phyloP scores from a whole-genome alignment of 768 basidiomycete species.

The Cyclocybe cylindracea region DNA sequence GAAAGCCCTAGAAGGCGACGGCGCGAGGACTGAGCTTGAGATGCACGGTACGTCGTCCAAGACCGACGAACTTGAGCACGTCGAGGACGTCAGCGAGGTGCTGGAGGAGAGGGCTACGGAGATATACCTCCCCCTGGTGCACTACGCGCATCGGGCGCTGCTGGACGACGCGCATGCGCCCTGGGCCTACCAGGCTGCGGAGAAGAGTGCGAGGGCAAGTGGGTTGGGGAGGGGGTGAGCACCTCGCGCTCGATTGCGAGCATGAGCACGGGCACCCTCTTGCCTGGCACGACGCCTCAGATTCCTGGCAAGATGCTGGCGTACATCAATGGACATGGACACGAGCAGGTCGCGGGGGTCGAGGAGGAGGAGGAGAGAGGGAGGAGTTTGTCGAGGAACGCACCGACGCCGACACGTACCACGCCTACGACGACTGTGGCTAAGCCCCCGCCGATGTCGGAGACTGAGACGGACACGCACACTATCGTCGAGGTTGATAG shows the following conservation, averaged over 20 bases:
- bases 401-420: too few relatives aligned
- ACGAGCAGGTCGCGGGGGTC: too few relatives aligned
- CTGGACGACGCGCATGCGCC: constrained; percentile 18
- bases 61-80: constrained; percentile 50
- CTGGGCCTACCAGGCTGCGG: constrained; percentile 3
- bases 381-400: neutral
- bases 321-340: too few relatives aligned
- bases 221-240: constrained; percentile 16
- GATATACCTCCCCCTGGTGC: constrained; percentile 88
- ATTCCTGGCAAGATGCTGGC: too few relatives aligned
- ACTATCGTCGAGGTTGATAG: neutral
- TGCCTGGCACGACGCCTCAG: neutral
- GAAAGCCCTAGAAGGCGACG: too few relatives aligned
- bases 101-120: constrained; percentile 68
- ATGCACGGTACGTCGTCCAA: too few relatives aligned
- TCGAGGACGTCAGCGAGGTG: constrained; percentile 28
- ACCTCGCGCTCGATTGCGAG: constrained; percentile 2
- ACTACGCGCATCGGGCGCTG: constrained; percentile 62
- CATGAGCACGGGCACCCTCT: constrained; percentile 4
- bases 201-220: too few relatives aligned
- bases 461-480: neutral
- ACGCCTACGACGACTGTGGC: neutral
- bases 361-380: neutral
- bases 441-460: neutral
- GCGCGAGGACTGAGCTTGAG: too few relatives aligned